Base-by-base conservation (phyloP, 2,329 filamentous ascomycete species). In the Triangularia verruculosa region DNA sequence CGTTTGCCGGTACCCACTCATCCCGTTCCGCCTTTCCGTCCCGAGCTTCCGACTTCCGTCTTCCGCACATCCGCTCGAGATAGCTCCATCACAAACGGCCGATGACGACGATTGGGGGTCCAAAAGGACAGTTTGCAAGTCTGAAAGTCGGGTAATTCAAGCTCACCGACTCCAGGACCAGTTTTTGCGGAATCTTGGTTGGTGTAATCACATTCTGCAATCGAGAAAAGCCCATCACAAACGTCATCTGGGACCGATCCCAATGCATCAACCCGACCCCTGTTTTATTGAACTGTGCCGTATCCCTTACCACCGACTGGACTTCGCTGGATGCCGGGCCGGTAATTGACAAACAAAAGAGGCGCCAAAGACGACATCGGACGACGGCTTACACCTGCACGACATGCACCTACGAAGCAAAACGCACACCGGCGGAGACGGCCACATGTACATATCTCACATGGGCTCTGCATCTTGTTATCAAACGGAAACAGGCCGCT, bases 31-130 rank as follows among this genome's bases (percentile, higher is more conserved):
- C 22, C 63, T 62, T 61, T 62, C 61, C 59, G 28, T 67, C 67
- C 64, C 67, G 67, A 61, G 57, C 63, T 67, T 68, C 64, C 67
- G 67, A 61, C 59, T 64, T 67, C 63, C 64, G 66, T 53, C 51
- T 59, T 67, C 67, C 65, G 67, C 58, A 59, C 63, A 60, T 64
- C 62, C 62, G 62, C 51, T 12, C 43, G 13, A 20, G n/a, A 20
- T 17, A 15, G 12, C 51, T 47, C 39, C 39, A 20, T 17, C 39
- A 20, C n/a, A 47, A 11, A 47, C 39, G 17, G 39, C 7, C 39
- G 39, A 47, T 47, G 39, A 47, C 39, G 39, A 2, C 39, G 39
- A 47, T 20, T 47, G 20, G 39, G 39, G 39, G 17, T 17, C 11
- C n/a, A 3, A 9, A 47, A 20, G 5, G 20, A n/a, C 17, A 2